phyloP scores from a whole-genome alignment of 1,139 yeast species.

The Yamadazyma sp. region DNA sequence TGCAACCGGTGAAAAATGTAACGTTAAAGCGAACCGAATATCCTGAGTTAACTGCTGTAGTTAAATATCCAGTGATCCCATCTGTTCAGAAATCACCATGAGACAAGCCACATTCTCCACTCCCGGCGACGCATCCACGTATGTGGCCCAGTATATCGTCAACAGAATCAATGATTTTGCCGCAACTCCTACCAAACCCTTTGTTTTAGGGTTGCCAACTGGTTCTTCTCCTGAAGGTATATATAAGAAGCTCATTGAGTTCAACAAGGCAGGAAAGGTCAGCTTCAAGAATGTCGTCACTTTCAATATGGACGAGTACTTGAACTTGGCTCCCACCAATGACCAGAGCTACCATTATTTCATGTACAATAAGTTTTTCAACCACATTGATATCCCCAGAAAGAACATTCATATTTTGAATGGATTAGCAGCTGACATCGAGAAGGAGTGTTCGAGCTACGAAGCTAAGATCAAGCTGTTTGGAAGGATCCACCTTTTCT shows the following conservation, averaged over 20 bases:
- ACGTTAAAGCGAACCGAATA: too few relatives aligned
- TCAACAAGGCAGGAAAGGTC: constrained; percentile 44
- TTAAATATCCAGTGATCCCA: background rate
- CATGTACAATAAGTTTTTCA: constrained; percentile 59
- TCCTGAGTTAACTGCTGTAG: too few relatives aligned
- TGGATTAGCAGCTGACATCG: constrained; percentile 49
- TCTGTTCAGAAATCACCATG: constrained; percentile 14
- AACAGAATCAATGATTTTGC: constrained; percentile 42
- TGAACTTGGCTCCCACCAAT: constrained; percentile 48
- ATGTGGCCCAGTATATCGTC: constrained; percentile 51
- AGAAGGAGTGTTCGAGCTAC: constrained; percentile 49
- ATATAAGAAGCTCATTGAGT: constrained; percentile 47
- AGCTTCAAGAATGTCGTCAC: constrained; percentile 58
- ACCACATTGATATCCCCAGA: constrained; percentile 56
- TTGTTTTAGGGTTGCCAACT: constrained; percentile 63
- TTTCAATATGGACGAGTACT: constrained; percentile 65
- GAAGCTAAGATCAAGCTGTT: constrained; percentile 50
- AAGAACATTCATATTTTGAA: constrained; percentile 57
- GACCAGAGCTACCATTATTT: constrained; percentile 61
- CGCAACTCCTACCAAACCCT: constrained; percentile 51
- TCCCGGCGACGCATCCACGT: constrained; percentile 47
- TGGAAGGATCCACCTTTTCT: constrained; percentile 56
- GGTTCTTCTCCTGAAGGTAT: constrained; percentile 67
- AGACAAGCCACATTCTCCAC: constrained; percentile 41
- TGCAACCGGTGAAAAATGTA: too few relatives aligned